Evolutionary conservation across 495 filamentous ascomycete genomes (phyloP).

Genomic region (Penicillium odoratum): DNA sequence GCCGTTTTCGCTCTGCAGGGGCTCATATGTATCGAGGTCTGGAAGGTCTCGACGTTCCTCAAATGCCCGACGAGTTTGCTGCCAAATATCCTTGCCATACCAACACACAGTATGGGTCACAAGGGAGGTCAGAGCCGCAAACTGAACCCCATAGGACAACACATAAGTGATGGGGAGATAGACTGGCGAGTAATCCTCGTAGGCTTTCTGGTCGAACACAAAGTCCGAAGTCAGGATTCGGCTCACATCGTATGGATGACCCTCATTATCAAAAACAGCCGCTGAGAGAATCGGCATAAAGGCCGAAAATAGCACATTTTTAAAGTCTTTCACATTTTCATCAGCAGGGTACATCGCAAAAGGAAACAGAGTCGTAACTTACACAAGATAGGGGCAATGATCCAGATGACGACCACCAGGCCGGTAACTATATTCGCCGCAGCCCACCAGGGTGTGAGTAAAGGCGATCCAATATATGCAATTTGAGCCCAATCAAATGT

Average conservation of each 20-base stretch:
- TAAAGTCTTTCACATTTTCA: constrained; percentile 53
- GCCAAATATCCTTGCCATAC: constrained; percentile 34
- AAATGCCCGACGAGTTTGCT: constrained; percentile 30
- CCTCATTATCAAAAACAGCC: constrained; percentile 78
- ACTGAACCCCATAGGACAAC: constrained; percentile 78
- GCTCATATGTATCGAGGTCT: constrained; percentile 25
- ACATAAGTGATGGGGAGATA: constrained; percentile 84
- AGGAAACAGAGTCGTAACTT: constrained; percentile 2
- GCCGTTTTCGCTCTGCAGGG: constrained; percentile 15
- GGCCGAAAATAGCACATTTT: constrained; percentile 71
- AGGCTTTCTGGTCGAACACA: constrained; percentile 70
- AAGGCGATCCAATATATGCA: constrained; percentile 82
- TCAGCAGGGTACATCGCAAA: constrained; percentile 7
- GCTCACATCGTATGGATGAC: constrained; percentile 74
- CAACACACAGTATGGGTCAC: constrained; percentile 30
- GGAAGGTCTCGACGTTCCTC: constrained; percentile 25
- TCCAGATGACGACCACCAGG: constrained; percentile 79
- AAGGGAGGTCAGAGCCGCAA: constrained; percentile 70
- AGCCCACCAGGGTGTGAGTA: constrained; percentile 86
- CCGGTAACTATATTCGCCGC: constrained; percentile 83
- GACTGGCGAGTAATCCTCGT: constrained; percentile 74
- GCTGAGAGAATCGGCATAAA: constrained; percentile 77
- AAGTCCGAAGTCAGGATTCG: constrained; percentile 73
- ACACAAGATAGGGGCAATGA: constrained; percentile 69
- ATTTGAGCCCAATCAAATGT: constrained; percentile 94